A percentile compares a stretch with the other conserved stretches of the same genome.
phyloP scores from a whole-genome alignment of 495 filamentous ascomycete genomes.

The Penicillium paradoxum region DNA sequence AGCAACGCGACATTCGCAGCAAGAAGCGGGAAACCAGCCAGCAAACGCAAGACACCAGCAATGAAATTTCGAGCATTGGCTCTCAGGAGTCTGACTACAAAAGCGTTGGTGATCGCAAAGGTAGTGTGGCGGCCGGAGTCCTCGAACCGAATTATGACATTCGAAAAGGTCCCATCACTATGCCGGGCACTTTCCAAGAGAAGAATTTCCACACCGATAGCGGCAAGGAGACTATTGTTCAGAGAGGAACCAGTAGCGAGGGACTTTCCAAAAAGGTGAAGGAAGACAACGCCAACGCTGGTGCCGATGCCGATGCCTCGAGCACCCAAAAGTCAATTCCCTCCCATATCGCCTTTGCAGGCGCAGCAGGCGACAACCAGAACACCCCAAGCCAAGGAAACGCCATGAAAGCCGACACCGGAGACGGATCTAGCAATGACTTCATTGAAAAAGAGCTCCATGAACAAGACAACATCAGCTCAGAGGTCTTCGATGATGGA shows the following conservation, averaged over 20 bases:
- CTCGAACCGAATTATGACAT: conserved; percentile 21
- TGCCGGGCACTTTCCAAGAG: conserved; percentile 9
- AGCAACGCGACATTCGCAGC: neutral
- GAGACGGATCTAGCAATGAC: neutral
- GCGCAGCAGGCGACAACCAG: neutral
- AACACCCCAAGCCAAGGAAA: neutral
- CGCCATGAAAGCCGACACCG: neutral
- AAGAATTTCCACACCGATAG: neutral
- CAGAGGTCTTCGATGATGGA: neutral
- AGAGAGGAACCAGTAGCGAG: neutral
- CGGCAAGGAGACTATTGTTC: neutral
- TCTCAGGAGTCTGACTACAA: neutral
- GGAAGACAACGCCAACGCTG: neutral
- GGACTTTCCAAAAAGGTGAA: neutral
- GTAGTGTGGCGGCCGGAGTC: conserved; percentile 5
- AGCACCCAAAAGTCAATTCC: neutral
- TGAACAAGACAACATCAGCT: neutral
- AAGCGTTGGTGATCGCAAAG: neutral
- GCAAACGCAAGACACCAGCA: neutral
- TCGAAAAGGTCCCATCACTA: conserved; percentile 21
- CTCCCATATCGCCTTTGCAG: neutral
- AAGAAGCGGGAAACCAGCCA: neutral
- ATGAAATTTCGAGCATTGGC: neutral
- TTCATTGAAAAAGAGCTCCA: conserved; percentile 1
- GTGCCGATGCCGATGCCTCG: too few relatives aligned